Evolutionary conservation across 768 basidiomycete species (phyloP), one percentile per base, ranked within the genome.

Genomic region (Boletus bicolor): DNA sequence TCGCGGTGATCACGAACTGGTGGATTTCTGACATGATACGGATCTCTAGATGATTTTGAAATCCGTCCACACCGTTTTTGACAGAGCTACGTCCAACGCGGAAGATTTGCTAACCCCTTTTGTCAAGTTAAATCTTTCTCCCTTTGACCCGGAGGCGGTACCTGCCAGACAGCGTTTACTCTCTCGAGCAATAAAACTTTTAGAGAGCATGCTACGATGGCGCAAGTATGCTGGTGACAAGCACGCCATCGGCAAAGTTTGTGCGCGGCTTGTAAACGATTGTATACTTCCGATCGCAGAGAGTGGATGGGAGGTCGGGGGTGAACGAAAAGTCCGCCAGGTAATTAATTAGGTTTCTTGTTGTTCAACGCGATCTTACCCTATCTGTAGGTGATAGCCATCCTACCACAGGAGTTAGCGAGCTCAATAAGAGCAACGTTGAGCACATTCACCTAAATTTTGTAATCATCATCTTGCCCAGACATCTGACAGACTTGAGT

Each of bases 231-330:
- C 82, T 3, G 83, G 84, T 26, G 85, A 85, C 59, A 75, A 73
- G 46, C 84, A 77, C 60, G 81, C 81, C 7, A 64, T 84, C n/a
- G 82, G 78, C 8, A 70, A 76, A 46, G 72, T 90, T 44, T 77
- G 82, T 21, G 77, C 72, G 14, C 78, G 76, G 58, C 70, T 93
- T 15, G 76, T 90, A 9, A 79, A 80, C 21, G 74, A 79, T 19
- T 79, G 79, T 57, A 77, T 94, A 42, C 64, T 87, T 48, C 82
- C 81, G 6, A 76, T 90, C 32, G 86, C 92, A 6, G 79, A 83
- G 57, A 80, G 78, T 53, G 89, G 88, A 9, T 97, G 93, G 94
- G 91, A 92, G 42, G 87, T 91, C 37, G 93, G 94, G 11, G 92
- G 92, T 2, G 80, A 86, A 68, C 82, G 82, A 38, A 72, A 82